Conservation (phyloP, 345 rosid genomes). For the Aurinia saxatilis region DNA sequence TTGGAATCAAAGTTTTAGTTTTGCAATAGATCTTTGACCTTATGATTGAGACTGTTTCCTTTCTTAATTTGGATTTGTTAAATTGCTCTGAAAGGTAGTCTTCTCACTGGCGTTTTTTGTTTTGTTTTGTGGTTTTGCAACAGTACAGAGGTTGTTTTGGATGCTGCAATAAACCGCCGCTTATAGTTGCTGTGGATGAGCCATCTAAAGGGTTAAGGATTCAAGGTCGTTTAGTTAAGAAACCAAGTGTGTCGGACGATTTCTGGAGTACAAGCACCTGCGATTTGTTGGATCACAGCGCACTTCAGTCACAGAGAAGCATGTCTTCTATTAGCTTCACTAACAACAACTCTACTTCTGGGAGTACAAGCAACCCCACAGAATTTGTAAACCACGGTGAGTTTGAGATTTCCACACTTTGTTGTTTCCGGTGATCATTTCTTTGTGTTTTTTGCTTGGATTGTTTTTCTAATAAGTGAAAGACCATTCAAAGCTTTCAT, state of each 20-base stretch:
- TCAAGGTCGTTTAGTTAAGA: conserved; percentile 41
- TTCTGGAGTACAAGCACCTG: conserved; percentile 57
- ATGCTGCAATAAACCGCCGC: conserved; percentile 49
- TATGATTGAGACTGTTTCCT: neutral
- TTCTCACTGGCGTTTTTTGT: conserved; percentile 28
- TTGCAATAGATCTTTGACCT: neutral
- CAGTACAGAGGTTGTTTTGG: conserved; percentile 97
- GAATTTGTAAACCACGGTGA: conserved; percentile 75
- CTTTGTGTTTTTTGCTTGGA: neutral
- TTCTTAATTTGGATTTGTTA: neutral
- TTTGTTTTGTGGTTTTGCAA: conserved; percentile 48
- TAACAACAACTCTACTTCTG: conserved; percentile 20
- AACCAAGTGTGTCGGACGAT: conserved; percentile 39
- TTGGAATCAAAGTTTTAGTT: neutral
- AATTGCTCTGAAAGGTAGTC: no score
- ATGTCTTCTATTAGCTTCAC: conserved; percentile 49
- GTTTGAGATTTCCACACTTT: conserved; percentile 15
- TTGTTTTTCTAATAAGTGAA: neutral
- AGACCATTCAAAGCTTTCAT: neutral
- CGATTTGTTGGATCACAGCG: conserved; percentile 50
- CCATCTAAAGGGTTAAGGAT: conserved; percentile 47
- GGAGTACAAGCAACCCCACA: conserved; percentile 45
- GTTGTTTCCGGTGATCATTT: neutral
- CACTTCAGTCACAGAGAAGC: conserved; percentile 53
- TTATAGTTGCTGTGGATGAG: conserved; percentile 38